A percentile compares a stretch with the other conserved stretches of the same genome.
Evolutionary conservation across 2,329 filamentous ascomycete species (phyloP).

Genomic region (Bertia moriformis): DNA sequence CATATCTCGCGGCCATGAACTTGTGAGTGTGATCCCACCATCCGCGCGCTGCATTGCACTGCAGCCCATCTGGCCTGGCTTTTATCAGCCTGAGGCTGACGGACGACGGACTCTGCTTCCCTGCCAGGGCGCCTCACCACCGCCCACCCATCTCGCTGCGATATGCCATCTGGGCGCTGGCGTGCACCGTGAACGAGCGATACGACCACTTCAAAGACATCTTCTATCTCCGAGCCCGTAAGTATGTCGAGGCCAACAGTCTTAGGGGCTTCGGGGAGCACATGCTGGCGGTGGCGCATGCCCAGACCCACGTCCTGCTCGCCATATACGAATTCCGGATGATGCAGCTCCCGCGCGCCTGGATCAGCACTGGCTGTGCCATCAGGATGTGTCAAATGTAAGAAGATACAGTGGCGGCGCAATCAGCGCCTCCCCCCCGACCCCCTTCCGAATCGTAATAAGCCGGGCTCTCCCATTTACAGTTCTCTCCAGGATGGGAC

Average conservation of each 20-base stretch:
- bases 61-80: too few relatives aligned
- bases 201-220: constrained; percentile 67
- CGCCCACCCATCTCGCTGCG: constrained; percentile 76
- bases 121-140: constrained; percentile 64
- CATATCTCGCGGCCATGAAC: constrained; percentile 80
- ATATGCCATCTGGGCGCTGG: constrained; percentile 92
- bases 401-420: too few relatives aligned
- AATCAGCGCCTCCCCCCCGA: background rate
- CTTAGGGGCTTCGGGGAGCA: constrained; percentile 84
- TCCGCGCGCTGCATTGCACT: too few relatives aligned
- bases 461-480: too few relatives aligned
- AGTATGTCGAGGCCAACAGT: constrained; percentile 80
- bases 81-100: too few relatives aligned
- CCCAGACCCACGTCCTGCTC: constrained; percentile 70
- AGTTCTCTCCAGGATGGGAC: constrained; percentile 93
- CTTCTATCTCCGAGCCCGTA: constrained; percentile 79
- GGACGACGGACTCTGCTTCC: too few relatives aligned
- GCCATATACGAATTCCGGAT: constrained; percentile 85
- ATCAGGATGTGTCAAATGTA: constrained; percentile 74
- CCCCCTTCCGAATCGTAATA: too few relatives aligned
- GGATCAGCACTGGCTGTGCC: constrained; percentile 77
- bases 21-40: too few relatives aligned
- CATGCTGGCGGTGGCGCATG: constrained; percentile 73
- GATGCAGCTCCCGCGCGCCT: constrained; percentile 93
- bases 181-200: constrained; percentile 73